A percentile compares a stretch with the other conserved stretches of the same genome.
Evolutionary conservation across 106 monocot species (phyloP).

Genomic region (Acorus calamus): DNA sequence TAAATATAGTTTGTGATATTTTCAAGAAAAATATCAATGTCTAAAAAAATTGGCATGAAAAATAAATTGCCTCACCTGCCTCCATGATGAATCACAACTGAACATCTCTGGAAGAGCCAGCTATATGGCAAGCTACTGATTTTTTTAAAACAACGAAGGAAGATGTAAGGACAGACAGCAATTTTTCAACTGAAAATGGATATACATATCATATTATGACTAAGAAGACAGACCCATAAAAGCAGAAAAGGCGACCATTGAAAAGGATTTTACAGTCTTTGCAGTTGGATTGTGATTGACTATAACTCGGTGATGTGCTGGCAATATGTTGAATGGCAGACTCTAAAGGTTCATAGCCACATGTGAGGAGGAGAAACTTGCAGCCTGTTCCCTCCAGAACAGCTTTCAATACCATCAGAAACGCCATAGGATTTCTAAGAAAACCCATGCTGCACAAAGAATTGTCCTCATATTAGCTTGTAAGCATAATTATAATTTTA

Average conservation of each 20-base stretch:
- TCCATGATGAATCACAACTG: constrained; percentile 78
- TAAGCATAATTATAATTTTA: too few relatives aligned
- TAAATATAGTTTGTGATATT: too few relatives aligned
- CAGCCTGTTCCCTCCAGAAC: constrained; percentile 41
- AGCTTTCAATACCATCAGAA: constrained; percentile 63
- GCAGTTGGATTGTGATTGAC: not conserved
- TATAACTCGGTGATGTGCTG: constrained; percentile 14
- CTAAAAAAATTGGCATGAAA: not conserved
- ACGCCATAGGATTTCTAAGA: constrained; percentile 59
- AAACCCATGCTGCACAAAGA: constrained; percentile 79
- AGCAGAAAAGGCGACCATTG: constrained; percentile 54
- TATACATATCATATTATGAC: not conserved
- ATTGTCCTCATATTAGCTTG: too few relatives aligned
- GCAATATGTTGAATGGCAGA: constrained; percentile 32
- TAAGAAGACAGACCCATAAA: constrained; percentile 54
- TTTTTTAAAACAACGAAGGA: constrained; percentile 11
- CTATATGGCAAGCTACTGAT: constrained; percentile 50
- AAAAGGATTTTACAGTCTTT: constrained; percentile 35
- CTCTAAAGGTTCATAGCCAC: constrained; percentile 72
- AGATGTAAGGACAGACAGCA: too few relatives aligned
- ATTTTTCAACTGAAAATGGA: too few relatives aligned
- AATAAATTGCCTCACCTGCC: constrained; percentile 51
- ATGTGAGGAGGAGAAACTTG: constrained; percentile 60
- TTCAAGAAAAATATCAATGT: too few relatives aligned
- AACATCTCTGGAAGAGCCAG: constrained; percentile 81